Evolutionary conservation across 192 early-diverging fungal genomes (phyloP).

Genomic region (Rhizophagus sp.): DNA sequence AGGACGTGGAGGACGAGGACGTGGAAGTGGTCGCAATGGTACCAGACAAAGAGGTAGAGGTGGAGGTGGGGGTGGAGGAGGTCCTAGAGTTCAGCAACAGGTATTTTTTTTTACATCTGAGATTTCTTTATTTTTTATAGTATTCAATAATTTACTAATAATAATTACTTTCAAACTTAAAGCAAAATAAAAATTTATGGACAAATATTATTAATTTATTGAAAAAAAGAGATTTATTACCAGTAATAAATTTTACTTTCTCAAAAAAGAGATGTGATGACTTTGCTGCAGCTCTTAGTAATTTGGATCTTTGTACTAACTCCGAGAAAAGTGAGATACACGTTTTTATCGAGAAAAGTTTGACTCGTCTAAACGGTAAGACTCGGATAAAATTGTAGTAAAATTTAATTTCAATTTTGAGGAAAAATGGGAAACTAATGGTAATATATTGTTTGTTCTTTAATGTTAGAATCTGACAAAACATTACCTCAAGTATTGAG

Average conservation of each 20-base stretch:
- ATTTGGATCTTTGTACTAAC: constrained; percentile 71
- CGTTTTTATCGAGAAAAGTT: constrained; percentile 78
- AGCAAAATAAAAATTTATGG: constrained; percentile 77
- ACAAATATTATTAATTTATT: constrained; percentile 77
- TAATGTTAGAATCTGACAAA: constrained; percentile 62
- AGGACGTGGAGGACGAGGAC: constrained; percentile 33
- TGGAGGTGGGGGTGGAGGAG: constrained; percentile 51
- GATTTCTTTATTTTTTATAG: neutral
- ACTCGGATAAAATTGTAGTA: neutral
- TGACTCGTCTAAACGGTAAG: constrained; percentile 75
- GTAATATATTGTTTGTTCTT: neutral
- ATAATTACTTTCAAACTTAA: neutral
- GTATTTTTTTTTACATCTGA: constrained; percentile 15
- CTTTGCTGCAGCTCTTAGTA: constrained; percentile 74
- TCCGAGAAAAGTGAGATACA: constrained; percentile 84
- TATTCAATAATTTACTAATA: neutral
- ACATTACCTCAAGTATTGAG: constrained; percentile 86
- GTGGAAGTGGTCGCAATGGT: constrained; percentile 44
- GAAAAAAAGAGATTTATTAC: constrained; percentile 75
- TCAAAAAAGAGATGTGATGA: constrained; percentile 96
- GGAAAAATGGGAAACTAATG: neutral
- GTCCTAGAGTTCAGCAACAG: constrained; percentile 34
- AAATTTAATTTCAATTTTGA: neutral
- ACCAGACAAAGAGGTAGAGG: constrained; percentile 23
- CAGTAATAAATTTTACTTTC: constrained; percentile 92